phyloP scores from a whole-genome alignment of 2,329 filamentous ascomycete genomes.

The Aurifilum marmelostoma region DNA sequence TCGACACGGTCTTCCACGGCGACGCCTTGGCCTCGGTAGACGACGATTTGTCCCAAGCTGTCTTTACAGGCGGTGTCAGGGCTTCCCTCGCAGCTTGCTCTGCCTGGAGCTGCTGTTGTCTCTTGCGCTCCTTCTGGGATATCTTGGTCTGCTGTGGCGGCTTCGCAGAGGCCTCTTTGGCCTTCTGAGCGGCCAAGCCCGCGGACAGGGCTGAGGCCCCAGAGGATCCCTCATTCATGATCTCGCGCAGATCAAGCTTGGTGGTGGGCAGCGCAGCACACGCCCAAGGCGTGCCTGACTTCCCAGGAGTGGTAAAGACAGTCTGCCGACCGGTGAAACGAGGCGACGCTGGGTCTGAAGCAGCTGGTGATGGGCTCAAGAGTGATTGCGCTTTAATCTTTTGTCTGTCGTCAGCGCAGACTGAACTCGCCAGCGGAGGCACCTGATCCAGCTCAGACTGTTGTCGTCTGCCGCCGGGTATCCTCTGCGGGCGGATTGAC shows the following conservation, averaged over 20 bases:
- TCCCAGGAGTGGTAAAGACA: conserved; percentile 23
- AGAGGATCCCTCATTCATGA: conserved; percentile 66
- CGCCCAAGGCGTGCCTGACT: conserved; percentile 52
- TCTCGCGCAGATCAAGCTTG: conserved; percentile 75
- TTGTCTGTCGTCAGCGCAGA: conserved; percentile 44
- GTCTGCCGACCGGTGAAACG: conserved; percentile 18
- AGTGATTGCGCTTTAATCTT: conserved; percentile 37
- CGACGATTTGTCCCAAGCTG: conserved; percentile 49
- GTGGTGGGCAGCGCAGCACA: conserved; percentile 55
- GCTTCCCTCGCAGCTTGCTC: conserved; percentile 47
- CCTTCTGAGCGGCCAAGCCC: conserved; percentile 55
- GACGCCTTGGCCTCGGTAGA: conserved; percentile 45
- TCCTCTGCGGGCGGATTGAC: conserved; percentile 35
- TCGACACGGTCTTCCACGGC: conserved; percentile 69
- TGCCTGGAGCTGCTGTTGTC: conserved; percentile 70
- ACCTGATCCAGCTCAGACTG: conserved; percentile 38
- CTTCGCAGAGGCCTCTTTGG: conserved; percentile 44
- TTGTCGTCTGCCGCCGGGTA: conserved; percentile 26
- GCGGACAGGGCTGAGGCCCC: conserved; percentile 56
- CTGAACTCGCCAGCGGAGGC: conserved; percentile 38
- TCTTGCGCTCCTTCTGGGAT: conserved; percentile 92
- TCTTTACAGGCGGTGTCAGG: conserved; percentile 39
- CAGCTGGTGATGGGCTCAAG: conserved; percentile 18
- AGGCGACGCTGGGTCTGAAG: conserved; percentile 25
- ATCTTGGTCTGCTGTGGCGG: conserved; percentile 59